Evolutionary conservation across 2,329 filamentous ascomycete species (phyloP).

Genomic region (Fusarium drepaniforme): DNA sequence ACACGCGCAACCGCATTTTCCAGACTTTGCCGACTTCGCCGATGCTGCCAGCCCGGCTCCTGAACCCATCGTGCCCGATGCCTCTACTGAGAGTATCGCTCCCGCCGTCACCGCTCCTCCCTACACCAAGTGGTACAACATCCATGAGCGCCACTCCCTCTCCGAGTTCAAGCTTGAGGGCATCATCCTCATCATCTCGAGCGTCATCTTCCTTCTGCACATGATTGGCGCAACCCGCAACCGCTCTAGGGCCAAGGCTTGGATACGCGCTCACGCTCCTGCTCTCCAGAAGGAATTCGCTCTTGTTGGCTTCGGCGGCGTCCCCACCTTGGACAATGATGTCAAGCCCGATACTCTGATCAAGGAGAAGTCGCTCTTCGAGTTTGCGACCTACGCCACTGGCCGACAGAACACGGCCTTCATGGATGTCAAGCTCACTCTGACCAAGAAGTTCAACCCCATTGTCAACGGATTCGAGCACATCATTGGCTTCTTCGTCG

Average conservation of each 20-base stretch:
- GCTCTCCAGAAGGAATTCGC: constrained; percentile 86
- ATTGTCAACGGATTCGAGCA: constrained; percentile 71
- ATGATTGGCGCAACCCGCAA: constrained; percentile 85
- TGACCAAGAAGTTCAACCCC: constrained; percentile 91
- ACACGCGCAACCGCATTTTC: constrained; percentile 38
- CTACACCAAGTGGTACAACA: constrained; percentile 96
- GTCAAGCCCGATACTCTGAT: constrained; percentile 64
- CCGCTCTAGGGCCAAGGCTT: constrained; percentile 81
- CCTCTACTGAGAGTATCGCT: constrained; percentile 59
- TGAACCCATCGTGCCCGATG: constrained; percentile 60
- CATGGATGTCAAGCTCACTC: constrained; percentile 83
- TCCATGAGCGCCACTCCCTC: constrained; percentile 89
- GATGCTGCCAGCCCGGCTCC: constrained; percentile 77
- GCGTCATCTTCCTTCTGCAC: constrained; percentile 82
- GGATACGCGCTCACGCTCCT: constrained; percentile 81
- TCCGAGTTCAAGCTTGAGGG: constrained; percentile 91
- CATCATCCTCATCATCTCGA: constrained; percentile 80
- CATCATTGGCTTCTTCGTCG: constrained; percentile 81
- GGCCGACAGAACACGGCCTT: constrained; percentile 95
- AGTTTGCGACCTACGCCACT: constrained; percentile 89
- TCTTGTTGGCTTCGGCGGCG: constrained; percentile 81
- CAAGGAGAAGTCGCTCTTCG: constrained; percentile 88
- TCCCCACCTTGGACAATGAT: constrained; percentile 60
- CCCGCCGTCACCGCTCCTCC: constrained; percentile 67
- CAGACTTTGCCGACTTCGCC: constrained; percentile 96